These are phyloP conservation scores for Colletotrichum viniferum DNA, from an alignment of 2,329 filamentous ascomycete species.

Conservation along the genomic window DNA sequence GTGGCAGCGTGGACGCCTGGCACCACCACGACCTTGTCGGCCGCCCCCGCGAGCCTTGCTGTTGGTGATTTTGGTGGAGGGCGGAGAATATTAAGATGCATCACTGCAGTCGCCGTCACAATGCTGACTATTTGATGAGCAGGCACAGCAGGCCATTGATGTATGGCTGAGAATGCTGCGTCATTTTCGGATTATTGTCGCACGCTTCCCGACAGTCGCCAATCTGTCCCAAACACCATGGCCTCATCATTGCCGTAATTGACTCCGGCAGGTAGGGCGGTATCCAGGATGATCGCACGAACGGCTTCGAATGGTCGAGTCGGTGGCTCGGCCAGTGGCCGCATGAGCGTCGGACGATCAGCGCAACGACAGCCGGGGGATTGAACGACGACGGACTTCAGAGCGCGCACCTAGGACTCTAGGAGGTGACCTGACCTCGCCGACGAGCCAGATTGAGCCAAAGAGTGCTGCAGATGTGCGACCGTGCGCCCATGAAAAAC, in stretches of 20 bases:
- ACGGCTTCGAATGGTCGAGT: not conserved
- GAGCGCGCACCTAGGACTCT: not conserved
- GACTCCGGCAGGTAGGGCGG: not conserved
- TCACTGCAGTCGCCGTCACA: not conserved
- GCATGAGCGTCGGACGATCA: not conserved
- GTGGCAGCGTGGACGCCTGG: not conserved
- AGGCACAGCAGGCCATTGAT: not conserved
- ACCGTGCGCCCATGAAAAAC: conserved; percentile 4
- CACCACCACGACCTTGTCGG: not conserved
- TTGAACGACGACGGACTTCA: not conserved
- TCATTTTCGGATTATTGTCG: not conserved
- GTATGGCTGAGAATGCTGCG: not conserved
- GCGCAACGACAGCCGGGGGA: not conserved
- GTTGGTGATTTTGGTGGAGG: not conserved
- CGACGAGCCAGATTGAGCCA: not conserved
- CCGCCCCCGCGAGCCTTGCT: not conserved
- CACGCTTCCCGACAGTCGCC: not conserved
- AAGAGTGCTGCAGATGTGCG: not conserved
- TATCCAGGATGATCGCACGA: not conserved
- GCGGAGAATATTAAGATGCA: not conserved
- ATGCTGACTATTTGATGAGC: not conserved
- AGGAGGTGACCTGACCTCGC: not conserved
- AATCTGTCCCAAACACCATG: not conserved
- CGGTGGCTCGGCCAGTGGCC: not conserved
- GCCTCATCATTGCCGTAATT: not conserved